A percentile compares a stretch with the other conserved stretches of the same genome.
Evolutionary conservation across 2,329 filamentous ascomycete species (phyloP).

Genomic region (Gnomoniopsis sp.): DNA sequence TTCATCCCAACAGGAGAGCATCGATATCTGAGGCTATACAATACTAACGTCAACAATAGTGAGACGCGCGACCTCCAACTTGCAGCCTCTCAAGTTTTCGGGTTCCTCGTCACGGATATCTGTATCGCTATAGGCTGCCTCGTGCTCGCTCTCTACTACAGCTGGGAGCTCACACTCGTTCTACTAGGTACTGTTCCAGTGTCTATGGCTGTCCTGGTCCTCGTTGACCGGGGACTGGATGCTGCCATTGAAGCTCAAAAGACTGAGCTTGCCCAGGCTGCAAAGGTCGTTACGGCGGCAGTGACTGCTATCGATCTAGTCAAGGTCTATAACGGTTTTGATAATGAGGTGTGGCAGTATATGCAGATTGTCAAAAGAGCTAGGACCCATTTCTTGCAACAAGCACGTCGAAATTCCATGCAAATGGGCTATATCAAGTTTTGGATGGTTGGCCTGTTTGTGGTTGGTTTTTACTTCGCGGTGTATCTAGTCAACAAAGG

Average conservation of each 20-base stretch:
- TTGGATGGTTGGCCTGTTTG: constrained; percentile 74
- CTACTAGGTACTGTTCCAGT: constrained; percentile 72
- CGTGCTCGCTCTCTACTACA: constrained; percentile 70
- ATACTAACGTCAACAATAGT: constrained; percentile 41
- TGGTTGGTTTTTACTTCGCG: constrained; percentile 88
- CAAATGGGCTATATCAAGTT: constrained; percentile 74
- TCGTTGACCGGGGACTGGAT: constrained; percentile 60
- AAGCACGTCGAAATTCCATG: constrained; percentile 64
- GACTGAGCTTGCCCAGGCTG: constrained; percentile 62
- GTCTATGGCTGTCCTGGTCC: constrained; percentile 55
- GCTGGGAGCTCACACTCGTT: constrained; percentile 80
- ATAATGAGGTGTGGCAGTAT: constrained; percentile 67
- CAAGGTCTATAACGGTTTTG: constrained; percentile 78
- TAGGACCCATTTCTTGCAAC: constrained; percentile 60
- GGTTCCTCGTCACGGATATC: constrained; percentile 61
- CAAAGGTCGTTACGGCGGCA: constrained; percentile 68
- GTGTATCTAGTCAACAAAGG: constrained; percentile 63
- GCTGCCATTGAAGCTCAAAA: constrained; percentile 68
- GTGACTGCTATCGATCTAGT: constrained; percentile 77
- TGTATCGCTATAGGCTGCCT: constrained; percentile 66
- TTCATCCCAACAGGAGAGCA: background rate
- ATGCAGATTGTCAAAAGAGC: constrained; percentile 52
- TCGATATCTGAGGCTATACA: too few species aligned
- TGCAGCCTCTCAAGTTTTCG: constrained; percentile 76
- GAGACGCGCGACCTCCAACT: constrained; percentile 79